Base-by-base conservation (phyloP, 768 basidiomycete genomes). In the Cystofilobasidium bisporidii region DNA sequence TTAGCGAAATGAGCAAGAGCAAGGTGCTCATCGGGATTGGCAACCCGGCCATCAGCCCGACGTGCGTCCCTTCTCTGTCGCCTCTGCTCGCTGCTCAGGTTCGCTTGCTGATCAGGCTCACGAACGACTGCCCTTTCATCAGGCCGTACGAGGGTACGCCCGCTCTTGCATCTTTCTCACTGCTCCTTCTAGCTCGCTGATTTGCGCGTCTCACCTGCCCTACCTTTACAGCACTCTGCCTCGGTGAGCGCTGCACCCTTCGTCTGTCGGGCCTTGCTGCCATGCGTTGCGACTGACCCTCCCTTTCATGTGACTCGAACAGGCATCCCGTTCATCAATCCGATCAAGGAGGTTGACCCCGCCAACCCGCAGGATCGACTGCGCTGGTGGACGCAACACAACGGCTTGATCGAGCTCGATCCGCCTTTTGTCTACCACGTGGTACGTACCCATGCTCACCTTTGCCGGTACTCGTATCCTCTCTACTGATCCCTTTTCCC, bases 261-360 rank as follows among this genome's bases (percentile, higher is more conserved):
- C 12, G 36, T 12, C 36, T 36, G 36, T 12, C 18, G 10, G 43
- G 3, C 20, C 43, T 15, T 3, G 43, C 14, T 43, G 20, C 20
- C 43, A 9, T 41, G 40, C 40, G 17, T 17, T 43, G 14, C 43
- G 3, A 22, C 43, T 43, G n/a, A 48, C 17, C 22, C 22, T 24
- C 10, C 5, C n/a, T 2, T 4, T n/a, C 22, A 30, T n/a, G 17
- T 58, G 71, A 75, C 73, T 50, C 72, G 73, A 47, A 48, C 74
- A 41, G 71, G 72, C 17, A 61, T 76, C 5, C 76, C 76, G 2
- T 77, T 77, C 66, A 72, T 77, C 68, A 75, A 75, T 61, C 74
- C 76, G 4, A 70, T 77, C 61, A 55, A 55, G 17, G 47, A 67
- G 5, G 74, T 73, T 71, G 70, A 74, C 65, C 20, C 53, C 2